Percentiles rank a stretch among this genome's conserved stretches.
These are phyloP conservation scores for Combretum micranthum DNA, from an alignment of 345 rosid genomes.

Conservation along the genomic window DNA sequence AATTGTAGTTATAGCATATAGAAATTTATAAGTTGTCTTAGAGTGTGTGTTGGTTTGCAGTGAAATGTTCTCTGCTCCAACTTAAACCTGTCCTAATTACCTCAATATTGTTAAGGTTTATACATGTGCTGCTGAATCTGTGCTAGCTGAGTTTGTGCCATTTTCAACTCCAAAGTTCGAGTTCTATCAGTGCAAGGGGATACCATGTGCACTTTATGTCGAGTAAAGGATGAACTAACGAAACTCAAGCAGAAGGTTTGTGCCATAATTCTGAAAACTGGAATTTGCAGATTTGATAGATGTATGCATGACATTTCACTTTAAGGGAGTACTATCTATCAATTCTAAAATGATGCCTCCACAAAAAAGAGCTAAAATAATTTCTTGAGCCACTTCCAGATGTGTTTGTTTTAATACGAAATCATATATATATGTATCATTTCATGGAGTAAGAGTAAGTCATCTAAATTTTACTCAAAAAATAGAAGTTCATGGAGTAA, in stretches of 20 bases:
- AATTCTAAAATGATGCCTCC: neutral
- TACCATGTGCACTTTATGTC: constrained; percentile 19
- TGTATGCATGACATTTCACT: neutral
- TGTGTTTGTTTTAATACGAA: too few species aligned
- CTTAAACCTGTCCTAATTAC: neutral
- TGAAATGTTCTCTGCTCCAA: neutral
- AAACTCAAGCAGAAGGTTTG: constrained; percentile 41
- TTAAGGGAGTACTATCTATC: neutral
- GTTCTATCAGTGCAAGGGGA: constrained; percentile 26
- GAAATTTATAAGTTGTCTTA: neutral
- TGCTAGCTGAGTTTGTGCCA: constrained; percentile 49
- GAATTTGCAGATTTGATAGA: neutral
- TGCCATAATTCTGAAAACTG: neutral
- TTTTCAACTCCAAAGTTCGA: constrained; percentile 55
- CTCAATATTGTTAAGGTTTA: constrained; percentile 45
- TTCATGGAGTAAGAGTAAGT: too few species aligned
- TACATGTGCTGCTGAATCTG: constrained; percentile 57
- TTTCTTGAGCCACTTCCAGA: too few species aligned
- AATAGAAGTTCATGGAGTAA: too few species aligned
- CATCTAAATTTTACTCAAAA: too few species aligned
- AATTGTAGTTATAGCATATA: too few species aligned
- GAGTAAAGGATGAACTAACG: constrained; percentile 22
- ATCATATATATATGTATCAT: too few species aligned
- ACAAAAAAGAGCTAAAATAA: too few species aligned
- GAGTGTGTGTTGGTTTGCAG: neutral